phyloP scores from a whole-genome alignment of 768 basidiomycete genomes.

The Russula sp. region DNA sequence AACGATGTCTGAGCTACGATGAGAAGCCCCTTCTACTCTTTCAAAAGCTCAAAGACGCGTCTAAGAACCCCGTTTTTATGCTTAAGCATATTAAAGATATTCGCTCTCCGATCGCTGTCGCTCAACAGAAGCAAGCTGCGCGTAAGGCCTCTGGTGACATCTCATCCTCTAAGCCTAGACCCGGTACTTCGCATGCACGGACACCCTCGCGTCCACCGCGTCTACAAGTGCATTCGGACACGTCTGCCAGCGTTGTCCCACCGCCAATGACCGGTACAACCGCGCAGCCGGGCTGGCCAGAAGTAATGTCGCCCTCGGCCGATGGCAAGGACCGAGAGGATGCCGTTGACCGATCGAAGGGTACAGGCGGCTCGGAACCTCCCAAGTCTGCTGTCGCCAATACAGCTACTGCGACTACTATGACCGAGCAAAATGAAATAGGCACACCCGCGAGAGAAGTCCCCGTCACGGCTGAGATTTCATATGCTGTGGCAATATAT shows the following conservation, averaged over 20 bases:
- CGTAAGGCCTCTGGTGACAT: conserved; percentile 58
- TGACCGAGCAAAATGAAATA: conserved; percentile 24
- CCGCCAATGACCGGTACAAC: conserved; percentile 47
- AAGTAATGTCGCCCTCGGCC: conserved; percentile 54
- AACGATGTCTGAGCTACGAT: conserved; percentile 94
- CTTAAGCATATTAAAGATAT: conserved; percentile 95
- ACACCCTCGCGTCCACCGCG: conserved; percentile 51
- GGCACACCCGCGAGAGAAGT: conserved; percentile 30
- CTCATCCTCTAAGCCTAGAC: conserved; percentile 25
- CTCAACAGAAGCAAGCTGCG: conserved; percentile 91
- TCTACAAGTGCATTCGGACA: conserved; percentile 58
- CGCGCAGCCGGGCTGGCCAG: conserved; percentile 72
- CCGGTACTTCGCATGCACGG: conserved; percentile 35
- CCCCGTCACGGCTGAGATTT: conserved; percentile 47
- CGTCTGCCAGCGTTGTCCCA: conserved; percentile 40
- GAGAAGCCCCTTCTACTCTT: conserved; percentile 96
- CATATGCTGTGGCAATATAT: conserved; percentile 97
- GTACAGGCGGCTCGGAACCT: conserved; percentile 16
- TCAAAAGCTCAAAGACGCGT: conserved; percentile 93
- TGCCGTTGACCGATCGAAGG: conserved; percentile 30
- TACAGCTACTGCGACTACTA: conserved; percentile 22
- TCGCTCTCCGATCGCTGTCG: conserved; percentile 93
- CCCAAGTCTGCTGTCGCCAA: conserved; percentile 36
- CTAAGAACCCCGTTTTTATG: conserved; percentile 99
- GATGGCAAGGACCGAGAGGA: conserved; percentile 41